phyloP scores from a whole-genome alignment of 305 asterid genomes.

The Salvia sclarea region DNA sequence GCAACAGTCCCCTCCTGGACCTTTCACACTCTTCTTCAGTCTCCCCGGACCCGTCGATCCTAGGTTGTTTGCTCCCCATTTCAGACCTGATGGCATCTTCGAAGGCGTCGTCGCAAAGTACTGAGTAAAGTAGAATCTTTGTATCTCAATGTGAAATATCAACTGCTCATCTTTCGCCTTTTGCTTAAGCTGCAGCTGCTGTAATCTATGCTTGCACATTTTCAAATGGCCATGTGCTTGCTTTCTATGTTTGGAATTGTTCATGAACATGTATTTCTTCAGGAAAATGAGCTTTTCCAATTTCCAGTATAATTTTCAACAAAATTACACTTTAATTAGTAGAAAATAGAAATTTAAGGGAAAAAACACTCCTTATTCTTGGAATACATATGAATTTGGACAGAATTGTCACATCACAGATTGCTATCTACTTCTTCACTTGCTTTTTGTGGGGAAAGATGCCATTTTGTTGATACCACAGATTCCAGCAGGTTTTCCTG shows the following conservation, averaged over 20 bases:
- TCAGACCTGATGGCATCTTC: conserved; percentile 76
- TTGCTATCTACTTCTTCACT: conserved; percentile 39
- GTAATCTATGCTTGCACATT: conserved; percentile 4
- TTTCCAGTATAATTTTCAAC: conserved; percentile 17
- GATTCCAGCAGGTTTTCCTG: conserved; percentile 62
- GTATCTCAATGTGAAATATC: conserved; percentile 21
- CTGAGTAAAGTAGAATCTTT: conserved; percentile 33
- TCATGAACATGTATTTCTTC: conserved; percentile 9
- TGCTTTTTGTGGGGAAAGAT: conserved; percentile 77
- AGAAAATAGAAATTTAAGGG: neutral
- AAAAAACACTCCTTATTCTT: conserved; percentile 25
- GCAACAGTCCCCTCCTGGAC: conserved; percentile 82
- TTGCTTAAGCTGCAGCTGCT: neutral
- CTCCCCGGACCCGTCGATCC: conserved; percentile 94
- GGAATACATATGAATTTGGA: conserved; percentile 4
- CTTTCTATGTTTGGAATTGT: conserved; percentile 17
- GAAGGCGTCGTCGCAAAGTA: conserved; percentile 68
- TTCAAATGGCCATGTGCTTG: neutral
- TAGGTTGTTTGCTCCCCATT: conserved; percentile 56
- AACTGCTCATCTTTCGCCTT: conserved; percentile 24
- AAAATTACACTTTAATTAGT: conserved; percentile 23
- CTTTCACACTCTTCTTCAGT: conserved; percentile 67
- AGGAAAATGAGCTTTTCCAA: conserved; percentile 16
- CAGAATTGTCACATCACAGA: neutral
- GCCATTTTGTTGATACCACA: conserved; percentile 88